phyloP scores from a whole-genome alignment of 805 yeast species.

The Hanseniaspora valbyensis region DNA sequence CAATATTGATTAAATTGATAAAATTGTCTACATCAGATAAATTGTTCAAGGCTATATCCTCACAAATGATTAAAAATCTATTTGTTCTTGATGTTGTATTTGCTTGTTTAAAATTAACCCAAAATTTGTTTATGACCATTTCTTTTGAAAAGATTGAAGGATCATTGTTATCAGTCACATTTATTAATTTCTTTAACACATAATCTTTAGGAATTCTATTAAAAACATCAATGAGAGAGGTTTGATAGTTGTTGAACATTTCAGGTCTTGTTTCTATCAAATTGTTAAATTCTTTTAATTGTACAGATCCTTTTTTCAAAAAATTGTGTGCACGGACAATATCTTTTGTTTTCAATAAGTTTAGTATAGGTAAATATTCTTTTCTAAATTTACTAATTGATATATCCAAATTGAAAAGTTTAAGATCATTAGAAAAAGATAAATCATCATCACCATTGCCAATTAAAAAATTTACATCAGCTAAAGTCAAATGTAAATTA shows the following conservation, averaged over 20 bases:
- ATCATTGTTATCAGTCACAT: neutral
- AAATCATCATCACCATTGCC: neutral
- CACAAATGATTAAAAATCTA: conserved; percentile 3
- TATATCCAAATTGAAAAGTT: neutral
- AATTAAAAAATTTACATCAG: conserved; percentile 7
- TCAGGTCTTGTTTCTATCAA: neutral
- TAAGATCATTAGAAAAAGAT: neutral
- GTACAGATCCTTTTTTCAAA: conserved; percentile 2
- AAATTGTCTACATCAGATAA: neutral
- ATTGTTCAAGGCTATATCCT: conserved; percentile 1
- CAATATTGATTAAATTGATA: neutral
- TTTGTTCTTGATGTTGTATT: conserved; percentile 11
- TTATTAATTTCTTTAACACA: conserved; percentile 2
- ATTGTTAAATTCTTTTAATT: neutral
- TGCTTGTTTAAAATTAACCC: conserved; percentile 12
- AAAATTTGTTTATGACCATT: conserved; percentile 7
- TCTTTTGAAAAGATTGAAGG: conserved; percentile 5
- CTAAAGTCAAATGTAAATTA: neutral
- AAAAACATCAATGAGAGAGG: neutral
- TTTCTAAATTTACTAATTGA: neutral
- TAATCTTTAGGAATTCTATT: conserved; percentile 12
- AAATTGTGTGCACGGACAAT: neutral
- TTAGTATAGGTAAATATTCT: neutral
- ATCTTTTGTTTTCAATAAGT: conserved; percentile 7
- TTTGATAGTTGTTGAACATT: neutral